Evolutionary conservation across 495 filamentous ascomycete genomes (phyloP).

Genomic region (Elaphomyces granulatus): DNA sequence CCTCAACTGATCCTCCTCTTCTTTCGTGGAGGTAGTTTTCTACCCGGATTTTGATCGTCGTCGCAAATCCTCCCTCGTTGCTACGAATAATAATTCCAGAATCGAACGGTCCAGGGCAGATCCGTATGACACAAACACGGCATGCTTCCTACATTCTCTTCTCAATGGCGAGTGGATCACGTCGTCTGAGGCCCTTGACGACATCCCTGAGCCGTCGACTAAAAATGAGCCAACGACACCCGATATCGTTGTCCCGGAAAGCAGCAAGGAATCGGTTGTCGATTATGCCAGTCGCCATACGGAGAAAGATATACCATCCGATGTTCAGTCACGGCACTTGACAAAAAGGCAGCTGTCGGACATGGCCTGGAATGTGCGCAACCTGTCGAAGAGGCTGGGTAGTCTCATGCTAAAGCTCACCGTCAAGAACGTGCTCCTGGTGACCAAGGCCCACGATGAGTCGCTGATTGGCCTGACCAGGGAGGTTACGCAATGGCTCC

Average conservation of each 20-base stretch:
- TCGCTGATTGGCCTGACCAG: slow-evolving; percentile 65
- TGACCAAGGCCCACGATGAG: slow-evolving; percentile 80
- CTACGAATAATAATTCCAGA: slow-evolving; percentile 34
- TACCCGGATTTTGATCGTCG: slow-evolving; percentile 55
- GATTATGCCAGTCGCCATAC: slow-evolving; percentile 12
- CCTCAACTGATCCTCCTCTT: neutral
- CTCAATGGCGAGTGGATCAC: slow-evolving; percentile 41
- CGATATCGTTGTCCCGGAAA: neutral
- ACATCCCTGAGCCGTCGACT: neutral
- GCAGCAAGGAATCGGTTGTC: slow-evolving; percentile 5
- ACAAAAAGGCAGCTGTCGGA: slow-evolving; percentile 89
- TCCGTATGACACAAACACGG: slow-evolving; percentile 37
- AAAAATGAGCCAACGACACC: neutral
- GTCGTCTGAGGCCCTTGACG: slow-evolving; percentile 9
- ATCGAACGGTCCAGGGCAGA: slow-evolving; percentile 25
- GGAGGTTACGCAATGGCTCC: slow-evolving; percentile 69
- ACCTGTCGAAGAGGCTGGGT: slow-evolving; percentile 73
- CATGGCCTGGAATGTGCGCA: slow-evolving; percentile 90
- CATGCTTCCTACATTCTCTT: slow-evolving; percentile 75
- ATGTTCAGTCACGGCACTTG: slow-evolving; percentile 48
- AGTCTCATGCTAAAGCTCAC: slow-evolving; percentile 64
- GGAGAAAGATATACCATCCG: slow-evolving; percentile 14
- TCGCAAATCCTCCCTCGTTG: slow-evolving; percentile 71
- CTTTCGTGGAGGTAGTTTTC: slow-evolving; percentile 50
- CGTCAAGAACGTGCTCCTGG: slow-evolving; percentile 69